Evolutionary conservation across 495 filamentous ascomycete genomes (phyloP), one percentile per base, ranked within the genome.

Genomic region (Neurospora tetraspora): DNA sequence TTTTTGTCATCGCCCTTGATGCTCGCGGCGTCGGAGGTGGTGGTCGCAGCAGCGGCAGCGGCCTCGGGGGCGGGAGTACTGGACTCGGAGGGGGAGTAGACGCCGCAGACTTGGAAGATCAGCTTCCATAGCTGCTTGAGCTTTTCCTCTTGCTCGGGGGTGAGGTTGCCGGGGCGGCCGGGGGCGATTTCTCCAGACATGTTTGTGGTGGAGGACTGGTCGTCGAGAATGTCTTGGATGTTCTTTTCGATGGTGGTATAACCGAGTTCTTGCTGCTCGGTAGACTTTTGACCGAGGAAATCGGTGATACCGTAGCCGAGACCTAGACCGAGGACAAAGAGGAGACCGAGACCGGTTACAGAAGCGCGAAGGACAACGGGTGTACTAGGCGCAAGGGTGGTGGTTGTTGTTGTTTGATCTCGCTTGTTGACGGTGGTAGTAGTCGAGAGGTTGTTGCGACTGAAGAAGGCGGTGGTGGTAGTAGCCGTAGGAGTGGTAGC

Each of bases 151-250:
- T 99, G 90, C 75, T 97, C 94, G 8, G 88, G 80, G 23, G 96
- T 98, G 69, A 99, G 88, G 78, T 90, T 97, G 73, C 92, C 94
- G 45, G 94, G 91, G 73, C 94, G 89, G 70, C 96, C 96, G 36
- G 92, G 90, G 27, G 89, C 83, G 38, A 83, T 74, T 69, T 83
- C 79, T 38, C 82, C 83, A 61, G 83, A 73, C 83, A 85, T 86
- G 20, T 40, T 65, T 69, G n/a, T 20, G n/a, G n/a, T 76, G 68
- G 73, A 40, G 39, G 39, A 40, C 39, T 53, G 1, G 69, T 45
- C 31, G 45, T 71, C 71, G 42, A 65, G 71, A 34, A 69, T 39
- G 39, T 39, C 69, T 45, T 40, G 23, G 6, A 39, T 16, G 47
- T 39, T 36, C 31, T 69, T 53, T 42, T 68, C 34, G 42, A 39